Percentiles rank a stretch among this genome's conserved stretches.
Evolutionary conservation across 768 basidiomycete species (phyloP).

Genomic region (Vishniacozyma victoriae): DNA sequence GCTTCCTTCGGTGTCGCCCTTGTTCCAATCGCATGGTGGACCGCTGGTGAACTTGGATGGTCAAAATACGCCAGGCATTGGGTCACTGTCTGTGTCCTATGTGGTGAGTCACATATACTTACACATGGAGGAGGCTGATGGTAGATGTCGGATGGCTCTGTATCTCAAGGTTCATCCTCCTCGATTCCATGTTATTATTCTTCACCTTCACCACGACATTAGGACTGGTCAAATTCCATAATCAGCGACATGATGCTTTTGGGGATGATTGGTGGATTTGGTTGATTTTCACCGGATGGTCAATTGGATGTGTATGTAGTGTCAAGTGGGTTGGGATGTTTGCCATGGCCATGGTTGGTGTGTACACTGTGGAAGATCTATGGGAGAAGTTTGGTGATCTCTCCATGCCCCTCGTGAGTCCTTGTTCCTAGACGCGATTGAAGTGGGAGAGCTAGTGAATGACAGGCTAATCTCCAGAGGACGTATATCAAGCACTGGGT

Average conservation of each 20-base stretch:
- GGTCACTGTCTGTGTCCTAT: constrained; percentile 86
- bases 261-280: constrained; percentile 97
- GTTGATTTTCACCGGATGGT: constrained; percentile 85
- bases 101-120: constrained; percentile 56
- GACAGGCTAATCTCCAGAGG: constrained; percentile 52
- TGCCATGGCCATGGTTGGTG: constrained; percentile 85
- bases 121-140: constrained; percentile 7
- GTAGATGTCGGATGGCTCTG: constrained; percentile 92
- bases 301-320: constrained; percentile 92
- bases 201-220: constrained; percentile 97
- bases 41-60: constrained; percentile 89
- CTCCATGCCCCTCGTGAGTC: constrained; percentile 75
- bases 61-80: constrained; percentile 82
- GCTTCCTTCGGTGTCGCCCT: constrained; percentile 90
- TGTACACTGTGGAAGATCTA: constrained; percentile 95
- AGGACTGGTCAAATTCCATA: constrained; percentile 91
- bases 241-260: constrained; percentile 89
- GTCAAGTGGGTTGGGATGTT: constrained; percentile 96
- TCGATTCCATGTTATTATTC: constrained; percentile 98
- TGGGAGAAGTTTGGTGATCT: constrained; percentile 98
- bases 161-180: constrained; percentile 92
- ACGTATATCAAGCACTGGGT: constrained; percentile 87
- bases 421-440: not conserved
- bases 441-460: not conserved
- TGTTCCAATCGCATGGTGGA: constrained; percentile 96